Conservation (phyloP, 169 alveolate species). For the Cryptosporidium sp. region DNA sequence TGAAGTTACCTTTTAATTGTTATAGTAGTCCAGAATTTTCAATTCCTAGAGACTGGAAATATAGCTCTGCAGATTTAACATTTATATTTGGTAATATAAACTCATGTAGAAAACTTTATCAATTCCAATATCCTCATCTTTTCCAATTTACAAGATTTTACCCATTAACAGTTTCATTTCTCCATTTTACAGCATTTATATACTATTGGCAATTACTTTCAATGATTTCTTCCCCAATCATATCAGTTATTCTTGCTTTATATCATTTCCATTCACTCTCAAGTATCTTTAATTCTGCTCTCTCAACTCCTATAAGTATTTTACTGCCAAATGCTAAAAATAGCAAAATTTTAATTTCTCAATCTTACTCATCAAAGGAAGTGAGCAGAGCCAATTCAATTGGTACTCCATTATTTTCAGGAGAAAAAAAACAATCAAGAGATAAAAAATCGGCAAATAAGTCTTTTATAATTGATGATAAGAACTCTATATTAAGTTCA, state of each 20-base stretch:
- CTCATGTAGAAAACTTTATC: constrained; percentile 45
- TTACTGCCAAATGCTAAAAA: constrained; percentile 55
- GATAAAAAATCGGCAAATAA: neutral
- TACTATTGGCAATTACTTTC: constrained; percentile 70
- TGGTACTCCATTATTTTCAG: neutral
- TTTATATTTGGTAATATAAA: neutral
- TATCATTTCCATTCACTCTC: constrained; percentile 44
- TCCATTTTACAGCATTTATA: constrained; percentile 23
- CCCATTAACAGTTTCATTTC: constrained; percentile 34
- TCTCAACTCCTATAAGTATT: constrained; percentile 49
- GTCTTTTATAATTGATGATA: constrained; percentile 10
- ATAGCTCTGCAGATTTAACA: neutral
- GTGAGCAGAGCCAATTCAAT: constrained; percentile 33
- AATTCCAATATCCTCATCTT: constrained; percentile 57
- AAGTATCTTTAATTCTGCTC: constrained; percentile 28
- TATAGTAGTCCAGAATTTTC: neutral
- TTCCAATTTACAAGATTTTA: constrained; percentile 55
- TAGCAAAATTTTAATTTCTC: constrained; percentile 48
- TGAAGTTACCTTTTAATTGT: constrained; percentile 38
- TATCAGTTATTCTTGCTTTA: constrained; percentile 27
- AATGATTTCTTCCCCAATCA: constrained; percentile 51
- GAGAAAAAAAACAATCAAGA: neutral
- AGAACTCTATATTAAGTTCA: neutral
- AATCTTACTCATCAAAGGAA: constrained; percentile 42
- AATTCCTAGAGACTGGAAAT: neutral